Conservation (phyloP, 371 early-diverging fungal species). For the Syncephalis plumigaleata region DNA sequence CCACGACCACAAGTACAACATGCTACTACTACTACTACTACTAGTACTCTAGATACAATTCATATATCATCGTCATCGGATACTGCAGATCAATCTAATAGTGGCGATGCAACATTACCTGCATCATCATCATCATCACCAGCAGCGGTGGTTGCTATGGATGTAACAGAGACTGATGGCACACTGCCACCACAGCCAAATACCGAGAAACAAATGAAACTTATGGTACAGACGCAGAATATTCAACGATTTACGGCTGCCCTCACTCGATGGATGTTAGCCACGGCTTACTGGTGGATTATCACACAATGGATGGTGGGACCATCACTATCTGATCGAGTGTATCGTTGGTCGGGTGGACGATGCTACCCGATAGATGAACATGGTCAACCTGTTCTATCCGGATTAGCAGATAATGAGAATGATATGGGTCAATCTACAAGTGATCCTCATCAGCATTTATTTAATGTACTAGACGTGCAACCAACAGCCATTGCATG, state of each 20-base stretch:
- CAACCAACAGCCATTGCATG: conserved; percentile 18
- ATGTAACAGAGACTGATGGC: neutral
- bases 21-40: neutral
- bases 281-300: conserved; percentile 66
- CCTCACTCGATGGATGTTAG: conserved; percentile 30
- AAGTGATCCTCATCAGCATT: too few relatives aligned
- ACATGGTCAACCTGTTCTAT: conserved; percentile 2
- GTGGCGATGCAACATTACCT: too few relatives aligned
- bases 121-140: too few relatives aligned
- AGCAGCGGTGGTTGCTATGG: conserved; percentile 4
- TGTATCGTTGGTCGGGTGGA: conserved; percentile 56
- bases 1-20: neutral
- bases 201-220: neutral
- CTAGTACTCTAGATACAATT: too few relatives aligned
- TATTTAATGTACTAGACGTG: too few relatives aligned
- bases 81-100: too few relatives aligned
- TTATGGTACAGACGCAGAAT: conserved; percentile 2
- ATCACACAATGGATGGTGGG: conserved; percentile 76
- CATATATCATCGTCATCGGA: too few relatives aligned
- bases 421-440: too few relatives aligned
- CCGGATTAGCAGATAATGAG: too few relatives aligned
- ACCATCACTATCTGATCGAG: conserved; percentile 59
- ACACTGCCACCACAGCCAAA: neutral
- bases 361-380: conserved; percentile 15
- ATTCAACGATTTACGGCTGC: conserved; percentile 7